Base-by-base conservation (phyloP, 352 stramenopile species). In the Globisporangium recalcitrans region DNA sequence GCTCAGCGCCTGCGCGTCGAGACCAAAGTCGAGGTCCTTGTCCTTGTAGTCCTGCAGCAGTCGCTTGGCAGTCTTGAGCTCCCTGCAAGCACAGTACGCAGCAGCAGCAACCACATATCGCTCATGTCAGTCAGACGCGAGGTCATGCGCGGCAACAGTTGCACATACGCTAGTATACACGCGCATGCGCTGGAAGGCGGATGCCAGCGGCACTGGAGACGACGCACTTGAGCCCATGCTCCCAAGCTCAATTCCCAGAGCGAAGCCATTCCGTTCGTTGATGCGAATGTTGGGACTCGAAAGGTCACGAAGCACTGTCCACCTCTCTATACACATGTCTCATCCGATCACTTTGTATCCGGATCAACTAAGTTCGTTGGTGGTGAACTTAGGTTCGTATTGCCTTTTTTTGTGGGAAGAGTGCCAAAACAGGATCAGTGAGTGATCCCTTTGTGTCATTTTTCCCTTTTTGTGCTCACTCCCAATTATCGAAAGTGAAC, bases 21-120 rank as follows among this genome's bases (percentile, higher is more conserved):
- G 61, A 0, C 79, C 79, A 69, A 91, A 91, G 56, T 88, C 78
- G 63, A 91, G 48, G 49, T 91, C 82, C 55, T 89, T 88, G 27
- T 87, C 82, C 58, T 89, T 85, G 74, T 89, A 91, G 32, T 84
- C 78, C 24, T 74, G 63, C 4, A 91, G 58, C 52, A 91, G 47
- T 2, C 67, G 64, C 57, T 75, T 73, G 31, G 77, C 73, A 1
- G 55, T 54, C 57, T 87, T 88, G 46, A 86, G 47, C 22, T 85
- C 74, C 78, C 82, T 89, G 32, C 34, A 3, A 38, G n/a, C n/a
- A n/a, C n/a, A n/a, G n/a, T n/a, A n/a, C n/a, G n/a, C n/a, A n/a
- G n/a, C n/a, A n/a, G n/a, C n/a, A n/a, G 26, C 7, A 38, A 38
- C 7, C 29, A 24, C n/a, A 11, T 27, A 60, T 11, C 24, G 3